Percentiles rank a stretch among this genome's conserved stretches.
phyloP scores from a whole-genome alignment of 2,329 filamentous ascomycete genomes.

The Arthrinium phaeospermum region DNA sequence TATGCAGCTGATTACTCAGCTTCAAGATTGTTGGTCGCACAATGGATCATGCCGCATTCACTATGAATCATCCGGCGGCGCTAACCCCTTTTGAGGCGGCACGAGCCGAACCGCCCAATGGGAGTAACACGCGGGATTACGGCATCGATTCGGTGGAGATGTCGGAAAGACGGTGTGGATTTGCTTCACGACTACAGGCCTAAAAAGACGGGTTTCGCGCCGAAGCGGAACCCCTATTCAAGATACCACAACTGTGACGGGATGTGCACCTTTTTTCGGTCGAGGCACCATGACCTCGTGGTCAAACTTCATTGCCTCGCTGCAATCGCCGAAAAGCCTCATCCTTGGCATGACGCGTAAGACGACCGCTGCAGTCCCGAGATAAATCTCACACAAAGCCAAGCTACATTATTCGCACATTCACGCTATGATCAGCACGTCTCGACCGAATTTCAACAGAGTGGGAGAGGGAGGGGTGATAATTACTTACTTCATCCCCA shows the following conservation, averaged over 20 bases:
- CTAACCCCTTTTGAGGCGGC: not conserved
- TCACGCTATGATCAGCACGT: not conserved
- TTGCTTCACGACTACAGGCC: too few species aligned
- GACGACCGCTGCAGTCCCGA: conserved; percentile 29
- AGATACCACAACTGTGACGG: too few species aligned
- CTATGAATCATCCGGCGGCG: not conserved
- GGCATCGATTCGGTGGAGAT: too few species aligned
- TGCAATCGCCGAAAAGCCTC: conserved; percentile 28
- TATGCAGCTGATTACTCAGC: not conserved
- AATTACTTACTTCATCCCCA: conserved; percentile 39
- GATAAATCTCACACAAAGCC: conserved; percentile 33
- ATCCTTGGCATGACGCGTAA: conserved; percentile 33
- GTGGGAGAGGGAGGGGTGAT: conserved; percentile 40
- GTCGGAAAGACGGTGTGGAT: too few species aligned
- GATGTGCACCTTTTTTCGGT: conserved; percentile 17
- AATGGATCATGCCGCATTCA: not conserved
- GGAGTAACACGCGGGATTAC: not conserved
- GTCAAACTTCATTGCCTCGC: conserved; percentile 36
- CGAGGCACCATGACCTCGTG: conserved; percentile 32
- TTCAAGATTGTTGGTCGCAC: not conserved
- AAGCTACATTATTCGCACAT: not conserved
- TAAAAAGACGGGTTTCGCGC: too few species aligned
- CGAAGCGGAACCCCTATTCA: too few species aligned
- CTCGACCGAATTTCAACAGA: conserved; percentile 25
- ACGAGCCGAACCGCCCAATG: not conserved